phyloP scores from a whole-genome alignment of 495 filamentous ascomycete species.

The Paragyromitra xinjiangensis region DNA sequence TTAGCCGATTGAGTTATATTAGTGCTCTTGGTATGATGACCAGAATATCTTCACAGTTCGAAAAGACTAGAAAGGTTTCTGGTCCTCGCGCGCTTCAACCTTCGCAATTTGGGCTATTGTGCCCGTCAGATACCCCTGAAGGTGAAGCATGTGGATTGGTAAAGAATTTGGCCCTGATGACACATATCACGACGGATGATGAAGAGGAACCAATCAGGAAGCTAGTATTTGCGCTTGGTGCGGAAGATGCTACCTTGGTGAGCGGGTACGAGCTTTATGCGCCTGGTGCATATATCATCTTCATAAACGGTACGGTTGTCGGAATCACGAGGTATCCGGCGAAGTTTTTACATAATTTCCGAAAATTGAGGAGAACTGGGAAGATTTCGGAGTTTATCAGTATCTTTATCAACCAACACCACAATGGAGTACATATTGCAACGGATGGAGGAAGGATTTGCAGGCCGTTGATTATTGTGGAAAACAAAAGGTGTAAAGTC shows the following conservation, averaged over 20 bases:
- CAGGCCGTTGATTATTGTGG: constrained; percentile 91
- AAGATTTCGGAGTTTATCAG: constrained; percentile 93
- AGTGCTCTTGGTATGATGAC: constrained; percentile 99
- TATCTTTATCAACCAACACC: constrained; percentile 92
- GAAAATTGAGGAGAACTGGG: constrained; percentile 82
- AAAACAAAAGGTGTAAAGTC: constrained; percentile 81
- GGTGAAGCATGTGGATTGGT: constrained; percentile 97
- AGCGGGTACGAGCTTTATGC: constrained; percentile 84
- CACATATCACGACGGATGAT: constrained; percentile 95
- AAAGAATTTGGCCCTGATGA: constrained; percentile 99
- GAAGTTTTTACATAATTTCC: constrained; percentile 81
- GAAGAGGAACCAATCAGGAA: constrained; percentile 87
- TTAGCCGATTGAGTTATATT: constrained; percentile 95
- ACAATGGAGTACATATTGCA: constrained; percentile 89
- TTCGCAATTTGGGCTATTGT: constrained; percentile 97
- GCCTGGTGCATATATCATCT: constrained; percentile 85
- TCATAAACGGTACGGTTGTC: constrained; percentile 92
- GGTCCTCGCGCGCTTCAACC: constrained; percentile 95
- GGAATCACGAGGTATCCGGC: constrained; percentile 84
- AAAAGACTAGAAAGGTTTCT: constrained; percentile 95
- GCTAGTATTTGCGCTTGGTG: constrained; percentile 78
- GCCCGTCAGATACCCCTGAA: constrained; percentile 95
- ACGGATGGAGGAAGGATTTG: constrained; percentile 97
- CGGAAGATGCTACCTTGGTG: constrained; percentile 65
- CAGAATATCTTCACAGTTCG: constrained; percentile 96